phyloP scores from a whole-genome alignment of 768 basidiomycete genomes.

The Leccinum arenicola region DNA sequence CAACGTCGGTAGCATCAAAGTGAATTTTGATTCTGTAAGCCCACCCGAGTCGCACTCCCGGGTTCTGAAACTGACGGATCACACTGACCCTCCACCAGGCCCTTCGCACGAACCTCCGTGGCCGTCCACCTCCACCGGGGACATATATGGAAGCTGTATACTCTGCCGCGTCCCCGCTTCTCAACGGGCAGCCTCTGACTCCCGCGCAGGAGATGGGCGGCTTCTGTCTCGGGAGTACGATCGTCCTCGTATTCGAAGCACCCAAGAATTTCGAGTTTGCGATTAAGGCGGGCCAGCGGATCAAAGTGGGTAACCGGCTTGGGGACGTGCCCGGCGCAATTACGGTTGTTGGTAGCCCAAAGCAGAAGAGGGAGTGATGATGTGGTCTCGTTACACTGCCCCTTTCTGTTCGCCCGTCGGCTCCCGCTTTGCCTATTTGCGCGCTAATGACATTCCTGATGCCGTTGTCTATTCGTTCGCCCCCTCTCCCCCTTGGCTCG shows the following conservation, averaged over 20 bases:
- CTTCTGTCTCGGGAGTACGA: slow-evolving; percentile 92
- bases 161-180: slow-evolving; percentile 73
- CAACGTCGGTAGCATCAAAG: slow-evolving; percentile 93
- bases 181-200: slow-evolving; percentile 83
- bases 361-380: slow-evolving; percentile 33
- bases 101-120: slow-evolving; percentile 86
- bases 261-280: slow-evolving; percentile 78
- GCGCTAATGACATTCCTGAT: neutral
- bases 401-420: neutral
- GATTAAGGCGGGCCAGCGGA: slow-evolving; percentile 74
- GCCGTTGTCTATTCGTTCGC: neutral
- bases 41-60: neutral
- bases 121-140: slow-evolving; percentile 69
- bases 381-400: no score
- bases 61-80: neutral
- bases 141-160: slow-evolving; percentile 94
- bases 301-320: slow-evolving; percentile 81
- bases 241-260: slow-evolving; percentile 96
- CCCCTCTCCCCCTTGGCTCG: neutral
- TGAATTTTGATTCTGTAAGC: slow-evolving; percentile 87
- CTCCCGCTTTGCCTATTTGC: neutral
- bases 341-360: slow-evolving; percentile 25
- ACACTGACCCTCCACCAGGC: slow-evolving; percentile 43
- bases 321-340: slow-evolving; percentile 47
- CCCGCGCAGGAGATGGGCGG: slow-evolving; percentile 97